A percentile compares a stretch with the other conserved stretches of the same genome.
Conservation (phyloP, 352 stramenopile genomes). For the Peronospora belbahrii region DNA sequence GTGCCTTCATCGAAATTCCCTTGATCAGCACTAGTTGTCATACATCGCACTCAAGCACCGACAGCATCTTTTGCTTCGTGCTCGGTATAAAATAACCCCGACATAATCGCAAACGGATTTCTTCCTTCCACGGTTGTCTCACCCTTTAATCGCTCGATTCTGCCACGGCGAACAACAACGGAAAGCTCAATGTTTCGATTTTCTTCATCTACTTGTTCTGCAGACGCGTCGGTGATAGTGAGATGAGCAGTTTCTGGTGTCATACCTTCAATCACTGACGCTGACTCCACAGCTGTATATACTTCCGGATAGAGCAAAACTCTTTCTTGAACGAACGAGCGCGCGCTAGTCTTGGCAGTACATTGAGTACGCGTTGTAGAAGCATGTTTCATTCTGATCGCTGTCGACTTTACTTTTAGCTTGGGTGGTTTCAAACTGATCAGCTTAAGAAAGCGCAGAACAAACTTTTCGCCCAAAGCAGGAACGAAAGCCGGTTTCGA, state of each 20-base stretch:
- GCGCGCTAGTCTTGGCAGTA: slow-evolving; percentile 1
- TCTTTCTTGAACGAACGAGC: slow-evolving; percentile 35
- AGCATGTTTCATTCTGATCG: not conserved
- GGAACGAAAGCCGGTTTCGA: slow-evolving; percentile 4
- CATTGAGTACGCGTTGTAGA: not conserved
- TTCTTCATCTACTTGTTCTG: not conserved
- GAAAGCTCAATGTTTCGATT: not conserved
- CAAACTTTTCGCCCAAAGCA: slow-evolving; percentile 31
- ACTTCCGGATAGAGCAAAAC: slow-evolving; percentile 40
- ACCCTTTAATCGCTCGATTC: slow-evolving; percentile 63
- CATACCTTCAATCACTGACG: not conserved
- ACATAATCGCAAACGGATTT: slow-evolving; percentile 60
- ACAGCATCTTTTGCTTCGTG: slow-evolving; percentile 31
- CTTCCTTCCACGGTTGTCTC: slow-evolving; percentile 51
- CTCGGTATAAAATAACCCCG: slow-evolving; percentile 44
- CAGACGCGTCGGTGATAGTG: not conserved
- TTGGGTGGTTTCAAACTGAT: slow-evolving; percentile 32
- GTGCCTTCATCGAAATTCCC: slow-evolving; percentile 24
- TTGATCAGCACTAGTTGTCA: not conserved
- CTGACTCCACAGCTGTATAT: slow-evolving; percentile 2
- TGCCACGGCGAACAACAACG: slow-evolving; percentile 5
- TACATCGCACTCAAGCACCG: slow-evolving; percentile 18
- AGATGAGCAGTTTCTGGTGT: not conserved
- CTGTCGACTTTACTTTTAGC: slow-evolving; percentile 10
- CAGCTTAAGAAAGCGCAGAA: slow-evolving; percentile 61